Evolutionary conservation across 1,139 yeast species (phyloP).

Genomic region (Debaryomyces nepalensis): DNA sequence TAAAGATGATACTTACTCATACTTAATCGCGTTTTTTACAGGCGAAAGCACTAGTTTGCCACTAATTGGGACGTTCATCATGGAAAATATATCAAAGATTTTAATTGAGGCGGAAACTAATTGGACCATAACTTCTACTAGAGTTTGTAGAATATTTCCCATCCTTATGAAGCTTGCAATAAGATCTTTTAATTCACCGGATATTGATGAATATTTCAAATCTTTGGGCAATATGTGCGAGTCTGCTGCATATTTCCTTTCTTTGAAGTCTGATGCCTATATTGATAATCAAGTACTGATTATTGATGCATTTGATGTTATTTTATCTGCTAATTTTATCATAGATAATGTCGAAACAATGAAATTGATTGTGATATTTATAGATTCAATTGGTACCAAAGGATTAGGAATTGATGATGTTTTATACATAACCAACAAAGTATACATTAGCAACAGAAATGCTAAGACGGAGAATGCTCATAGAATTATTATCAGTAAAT

Average conservation of each 20-base stretch:
- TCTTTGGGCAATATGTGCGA: constrained; percentile 39
- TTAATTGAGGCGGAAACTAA: constrained; percentile 55
- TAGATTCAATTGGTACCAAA: constrained; percentile 56
- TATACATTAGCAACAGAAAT: no score
- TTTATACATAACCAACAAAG: constrained; percentile 31
- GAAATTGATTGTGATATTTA: constrained; percentile 44
- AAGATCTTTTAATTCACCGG: constrained; percentile 27
- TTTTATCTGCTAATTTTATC: constrained; percentile 46
- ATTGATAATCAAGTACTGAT: constrained; percentile 64
- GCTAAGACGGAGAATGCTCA: constrained; percentile 47
- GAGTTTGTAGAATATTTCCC: constrained; percentile 63
- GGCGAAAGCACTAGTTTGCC: constrained; percentile 42
- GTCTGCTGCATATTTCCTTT: constrained; percentile 52
- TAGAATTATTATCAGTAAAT: constrained; percentile 58
- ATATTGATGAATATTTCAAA: constrained; percentile 37
- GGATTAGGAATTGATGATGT: constrained; percentile 56
- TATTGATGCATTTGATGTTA: constrained; percentile 60
- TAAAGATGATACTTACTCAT: constrained; percentile 65
- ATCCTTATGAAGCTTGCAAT: constrained; percentile 51
- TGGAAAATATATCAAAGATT: constrained; percentile 50
- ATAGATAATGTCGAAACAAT: constrained; percentile 46
- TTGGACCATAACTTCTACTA: constrained; percentile 68
- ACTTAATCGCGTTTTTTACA: constrained; percentile 56
- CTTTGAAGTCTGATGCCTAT: constrained; percentile 49
- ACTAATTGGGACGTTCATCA: constrained; percentile 54